Evolutionary conservation across 306 rosid species (phyloP).

Genomic region (Astragalus membranaceus): DNA sequence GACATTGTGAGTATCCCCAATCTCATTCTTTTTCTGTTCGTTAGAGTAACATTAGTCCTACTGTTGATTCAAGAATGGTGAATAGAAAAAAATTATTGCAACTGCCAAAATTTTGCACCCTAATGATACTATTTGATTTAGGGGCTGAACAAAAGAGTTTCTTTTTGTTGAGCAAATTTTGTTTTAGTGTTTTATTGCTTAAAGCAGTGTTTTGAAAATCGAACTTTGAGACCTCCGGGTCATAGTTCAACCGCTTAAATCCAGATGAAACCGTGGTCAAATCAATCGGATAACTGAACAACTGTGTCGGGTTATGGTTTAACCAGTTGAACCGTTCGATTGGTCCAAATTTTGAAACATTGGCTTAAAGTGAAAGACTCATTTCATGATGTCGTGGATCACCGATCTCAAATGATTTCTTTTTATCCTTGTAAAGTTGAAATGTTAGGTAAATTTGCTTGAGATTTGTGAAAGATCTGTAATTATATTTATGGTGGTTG

Average conservation of each 20-base stretch:
- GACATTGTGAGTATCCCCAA: slow-evolving; percentile 51
- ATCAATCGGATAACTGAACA: too few species aligned
- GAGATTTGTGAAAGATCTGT: not conserved
- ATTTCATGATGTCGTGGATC: not conserved
- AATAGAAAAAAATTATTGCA: not conserved
- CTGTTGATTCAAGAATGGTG: not conserved
- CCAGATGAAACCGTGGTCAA: too few species aligned
- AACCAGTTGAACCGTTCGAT: too few species aligned
- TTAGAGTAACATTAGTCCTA: not conserved
- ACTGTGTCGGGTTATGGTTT: too few species aligned
- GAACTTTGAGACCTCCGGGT: too few species aligned
- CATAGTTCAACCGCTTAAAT: too few species aligned
- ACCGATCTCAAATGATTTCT: not conserved
- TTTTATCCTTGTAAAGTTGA: not conserved
- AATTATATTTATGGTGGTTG: not conserved
- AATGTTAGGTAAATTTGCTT: not conserved
- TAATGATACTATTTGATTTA: slow-evolving; percentile 1
- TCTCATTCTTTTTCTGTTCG: not conserved
- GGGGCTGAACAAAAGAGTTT: not conserved
- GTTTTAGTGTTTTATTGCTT: not conserved
- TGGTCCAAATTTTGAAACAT: too few species aligned
- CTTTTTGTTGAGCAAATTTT: not conserved
- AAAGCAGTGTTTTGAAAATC: not conserved
- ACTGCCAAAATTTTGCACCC: not conserved
- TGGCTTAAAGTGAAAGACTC: not conserved